A percentile compares a stretch with the other conserved stretches of the same genome.
Evolutionary conservation across 495 filamentous ascomycete species (phyloP).

Genomic region (Hypoxylon lenormandii): DNA sequence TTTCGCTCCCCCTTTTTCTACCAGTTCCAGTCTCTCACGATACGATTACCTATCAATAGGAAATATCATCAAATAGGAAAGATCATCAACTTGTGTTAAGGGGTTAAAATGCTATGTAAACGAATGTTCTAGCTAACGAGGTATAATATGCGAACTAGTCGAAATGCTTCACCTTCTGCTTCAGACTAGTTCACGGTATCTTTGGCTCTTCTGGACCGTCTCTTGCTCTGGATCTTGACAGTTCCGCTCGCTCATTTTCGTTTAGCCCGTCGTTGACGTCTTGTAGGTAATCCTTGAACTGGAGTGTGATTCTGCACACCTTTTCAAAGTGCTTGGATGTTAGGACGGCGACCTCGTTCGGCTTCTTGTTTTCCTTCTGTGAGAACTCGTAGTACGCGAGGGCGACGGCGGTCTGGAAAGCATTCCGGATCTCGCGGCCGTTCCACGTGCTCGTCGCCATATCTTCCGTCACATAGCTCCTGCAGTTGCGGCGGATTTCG

Average conservation of each 20-base stretch:
- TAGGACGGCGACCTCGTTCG: background rate
- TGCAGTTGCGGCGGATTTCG: conserved; percentile 9
- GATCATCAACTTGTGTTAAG: no score
- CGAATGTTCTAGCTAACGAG: background rate
- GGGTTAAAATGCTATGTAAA: background rate
- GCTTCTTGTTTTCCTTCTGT: conserved; percentile 8
- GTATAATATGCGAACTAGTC: background rate
- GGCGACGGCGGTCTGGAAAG: conserved; percentile 54
- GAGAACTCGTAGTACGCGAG: conserved; percentile 43
- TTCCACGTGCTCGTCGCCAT: conserved; percentile 49
- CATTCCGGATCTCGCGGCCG: conserved; percentile 60
- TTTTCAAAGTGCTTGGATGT: conserved; percentile 17
- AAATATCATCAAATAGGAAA: no score
- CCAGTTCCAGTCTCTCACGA: no score
- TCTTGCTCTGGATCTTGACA: background rate
- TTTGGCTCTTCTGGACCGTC: background rate
- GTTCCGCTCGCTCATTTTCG: background rate
- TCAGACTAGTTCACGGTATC: background rate
- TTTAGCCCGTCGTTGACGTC: conserved; percentile 3
- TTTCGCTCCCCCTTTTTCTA: no score
- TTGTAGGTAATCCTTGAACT: conserved; percentile 37
- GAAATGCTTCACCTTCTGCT: background rate
- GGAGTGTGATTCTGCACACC: conserved; percentile 14
- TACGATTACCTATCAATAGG: no score
- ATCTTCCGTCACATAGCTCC: conserved; percentile 24